A percentile compares a stretch with the other conserved stretches of the same genome.
phyloP scores from a whole-genome alignment of 1,139 yeast species.

The Scheffersomyces quercinus region DNA sequence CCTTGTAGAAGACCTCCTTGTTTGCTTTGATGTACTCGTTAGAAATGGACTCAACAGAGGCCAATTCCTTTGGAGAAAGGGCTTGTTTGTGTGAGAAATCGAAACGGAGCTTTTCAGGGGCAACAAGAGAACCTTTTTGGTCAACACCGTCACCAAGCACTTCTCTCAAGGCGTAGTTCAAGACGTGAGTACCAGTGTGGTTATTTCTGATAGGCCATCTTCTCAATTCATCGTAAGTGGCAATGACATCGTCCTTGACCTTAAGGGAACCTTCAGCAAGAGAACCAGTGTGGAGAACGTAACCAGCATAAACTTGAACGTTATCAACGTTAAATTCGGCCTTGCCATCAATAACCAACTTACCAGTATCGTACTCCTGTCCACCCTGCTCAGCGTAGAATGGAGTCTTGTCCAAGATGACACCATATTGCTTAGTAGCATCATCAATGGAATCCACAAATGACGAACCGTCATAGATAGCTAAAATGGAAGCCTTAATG shows the following conservation, averaged over 20 bases:
- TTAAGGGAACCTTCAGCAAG: constrained; percentile 72
- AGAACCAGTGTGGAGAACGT: constrained; percentile 90
- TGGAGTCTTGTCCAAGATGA: constrained; percentile 84
- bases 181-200: constrained; percentile 97
- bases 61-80: constrained; percentile 67
- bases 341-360: constrained; percentile 81
- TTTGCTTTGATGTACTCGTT: constrained; percentile 72
- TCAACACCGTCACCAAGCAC: constrained; percentile 86
- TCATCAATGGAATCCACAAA: constrained; percentile 49
- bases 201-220: constrained; percentile 97
- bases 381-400: constrained; percentile 99
- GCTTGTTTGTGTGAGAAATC: constrained; percentile 94
- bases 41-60: constrained; percentile 71
- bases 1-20: constrained; percentile 74
- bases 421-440: constrained; percentile 63
- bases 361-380: constrained; percentile 95
- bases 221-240: constrained; percentile 88
- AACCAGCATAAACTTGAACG: constrained; percentile 92
- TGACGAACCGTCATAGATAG: constrained; percentile 66
- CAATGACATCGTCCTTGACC: constrained; percentile 72
- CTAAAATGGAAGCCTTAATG: constrained; percentile 62
- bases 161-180: constrained; percentile 84
- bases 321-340: constrained; percentile 88
- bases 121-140: constrained; percentile 96
- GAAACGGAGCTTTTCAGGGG: constrained; percentile 92